Conservation (phyloP, 306 rosid genomes). For the Geum urbanum region DNA sequence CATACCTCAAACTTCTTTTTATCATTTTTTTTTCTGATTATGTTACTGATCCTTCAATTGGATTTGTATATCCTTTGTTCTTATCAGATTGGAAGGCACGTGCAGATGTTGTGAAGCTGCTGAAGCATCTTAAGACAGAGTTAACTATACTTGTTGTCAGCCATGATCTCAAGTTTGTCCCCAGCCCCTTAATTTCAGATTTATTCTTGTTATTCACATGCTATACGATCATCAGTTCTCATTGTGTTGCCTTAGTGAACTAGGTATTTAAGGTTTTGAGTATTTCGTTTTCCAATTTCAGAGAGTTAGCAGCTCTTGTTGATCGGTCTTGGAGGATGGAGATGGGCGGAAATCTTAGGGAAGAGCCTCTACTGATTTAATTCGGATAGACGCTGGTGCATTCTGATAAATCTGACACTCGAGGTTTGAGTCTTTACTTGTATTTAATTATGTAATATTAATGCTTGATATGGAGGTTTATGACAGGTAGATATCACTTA, state of each 20-base stretch:
- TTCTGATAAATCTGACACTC: conserved; percentile 28
- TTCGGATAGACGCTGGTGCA: conserved; percentile 24
- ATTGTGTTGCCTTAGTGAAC: neutral
- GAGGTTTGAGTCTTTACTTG: conserved; percentile 39
- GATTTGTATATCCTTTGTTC: conserved; percentile 17
- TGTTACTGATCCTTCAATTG: conserved; percentile 12
- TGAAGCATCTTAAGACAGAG: conserved; percentile 73
- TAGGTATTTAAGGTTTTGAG: neutral
- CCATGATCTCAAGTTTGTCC: conserved; percentile 76
- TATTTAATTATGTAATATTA: conserved; percentile 19
- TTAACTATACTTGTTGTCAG: conserved; percentile 79
- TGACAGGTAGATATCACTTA: neutral
- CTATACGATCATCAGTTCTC: neutral
- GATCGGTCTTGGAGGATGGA: conserved; percentile 89
- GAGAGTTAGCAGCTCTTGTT: conserved; percentile 70
- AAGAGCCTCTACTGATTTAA: conserved; percentile 50
- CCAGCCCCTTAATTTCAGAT: conserved; percentile 1
- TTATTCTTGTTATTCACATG: conserved; percentile 18
- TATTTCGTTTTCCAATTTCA: conserved; percentile 28
- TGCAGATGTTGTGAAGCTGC: conserved; percentile 81
- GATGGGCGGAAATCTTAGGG: conserved; percentile 83
- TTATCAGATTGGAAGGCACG: conserved; percentile 92
- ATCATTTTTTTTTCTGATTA: neutral
- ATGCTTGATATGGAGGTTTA: conserved; percentile 14
- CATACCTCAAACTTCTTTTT: neutral